These are phyloP conservation scores for Kwoniella newhampshirensis DNA, from an alignment of 768 basidiomycete genomes.

Conservation along the genomic window DNA sequence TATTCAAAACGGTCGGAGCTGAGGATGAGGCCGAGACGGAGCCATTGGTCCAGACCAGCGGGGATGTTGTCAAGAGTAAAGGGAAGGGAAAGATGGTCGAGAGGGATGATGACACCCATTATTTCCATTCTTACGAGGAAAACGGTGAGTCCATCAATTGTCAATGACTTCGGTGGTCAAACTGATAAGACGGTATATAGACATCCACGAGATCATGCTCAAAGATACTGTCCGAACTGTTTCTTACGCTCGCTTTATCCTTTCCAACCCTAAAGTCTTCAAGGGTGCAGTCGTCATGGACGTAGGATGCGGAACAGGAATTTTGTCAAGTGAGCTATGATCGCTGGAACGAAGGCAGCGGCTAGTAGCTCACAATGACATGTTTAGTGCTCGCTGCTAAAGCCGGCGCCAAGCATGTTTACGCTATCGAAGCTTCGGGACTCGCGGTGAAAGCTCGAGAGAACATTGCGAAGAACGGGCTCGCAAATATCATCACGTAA, in stretches of 20 bases:
- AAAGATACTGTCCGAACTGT: conserved; percentile 91
- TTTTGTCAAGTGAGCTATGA: conserved; percentile 61
- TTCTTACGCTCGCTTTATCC: conserved; percentile 86
- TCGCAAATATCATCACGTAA: conserved; percentile 68
- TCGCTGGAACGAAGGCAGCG: no score
- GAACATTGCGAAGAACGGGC: conserved; percentile 72
- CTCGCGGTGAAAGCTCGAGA: conserved; percentile 73
- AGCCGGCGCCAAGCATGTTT: conserved; percentile 84
- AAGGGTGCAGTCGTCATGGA: conserved; percentile 84
- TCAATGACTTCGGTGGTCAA: background rate
- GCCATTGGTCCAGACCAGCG: background rate
- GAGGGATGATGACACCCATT: conserved; percentile 87
- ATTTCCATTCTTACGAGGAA: conserved; percentile 84
- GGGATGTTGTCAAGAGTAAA: conserved; percentile 21
- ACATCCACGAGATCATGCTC: conserved; percentile 96
- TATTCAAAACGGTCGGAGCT: conserved; percentile 11
- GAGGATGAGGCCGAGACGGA: conserved; percentile 15
- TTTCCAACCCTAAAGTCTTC: conserved; percentile 77
- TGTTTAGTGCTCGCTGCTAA: conserved; percentile 80
- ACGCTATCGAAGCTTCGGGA: conserved; percentile 85
- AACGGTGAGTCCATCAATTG: conserved; percentile 63
- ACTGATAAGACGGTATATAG: conserved; percentile 54
- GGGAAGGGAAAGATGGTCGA: conserved; percentile 35
- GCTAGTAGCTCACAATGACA: no score
- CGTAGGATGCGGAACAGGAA: conserved; percentile 94